These are phyloP conservation scores for Cochliopodium minus DNA, from an alignment of 208 protist species.

Conservation along the genomic window DNA sequence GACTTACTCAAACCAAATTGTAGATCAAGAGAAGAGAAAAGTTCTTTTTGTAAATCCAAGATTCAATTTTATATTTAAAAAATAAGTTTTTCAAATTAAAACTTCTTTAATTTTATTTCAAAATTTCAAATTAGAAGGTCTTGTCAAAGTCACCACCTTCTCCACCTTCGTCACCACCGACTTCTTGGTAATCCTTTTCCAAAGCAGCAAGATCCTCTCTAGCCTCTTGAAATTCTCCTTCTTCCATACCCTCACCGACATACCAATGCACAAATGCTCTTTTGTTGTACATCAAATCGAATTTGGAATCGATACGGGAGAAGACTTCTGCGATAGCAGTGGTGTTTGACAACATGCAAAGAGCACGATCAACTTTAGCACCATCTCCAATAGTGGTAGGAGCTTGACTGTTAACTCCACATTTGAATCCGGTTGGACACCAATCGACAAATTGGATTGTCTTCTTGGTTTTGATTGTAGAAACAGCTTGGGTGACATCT, in stretches of 20 bases:
- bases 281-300: conserved; percentile 84
- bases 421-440: conserved; percentile 90
- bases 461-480: conserved; percentile 66
- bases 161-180: conserved; percentile 43
- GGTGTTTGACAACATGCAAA: conserved; percentile 69
- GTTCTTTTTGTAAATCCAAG: no score
- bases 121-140: no score
- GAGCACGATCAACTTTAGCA: conserved; percentile 52
- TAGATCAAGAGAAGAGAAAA: no score
- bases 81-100: no score
- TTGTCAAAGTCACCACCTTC: no score
- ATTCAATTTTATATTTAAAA: no score
- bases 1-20: no score
- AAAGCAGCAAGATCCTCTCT: conserved; percentile 80
- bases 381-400: conserved; percentile 69
- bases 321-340: conserved; percentile 76
- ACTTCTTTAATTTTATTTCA: no score
- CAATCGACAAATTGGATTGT: conserved; percentile 80
- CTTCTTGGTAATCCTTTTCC: conserved; percentile 88
- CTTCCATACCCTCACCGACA: conserved; percentile 88
- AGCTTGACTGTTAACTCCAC: conserved; percentile 89
- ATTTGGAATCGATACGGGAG: conserved; percentile 73
- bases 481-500: conserved; percentile 62
- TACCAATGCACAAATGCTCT: conserved; percentile 88
- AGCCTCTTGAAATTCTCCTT: conserved; percentile 83